Conservation (phyloP, 306 rosid genomes). For the Spatholobus suberectus region DNA sequence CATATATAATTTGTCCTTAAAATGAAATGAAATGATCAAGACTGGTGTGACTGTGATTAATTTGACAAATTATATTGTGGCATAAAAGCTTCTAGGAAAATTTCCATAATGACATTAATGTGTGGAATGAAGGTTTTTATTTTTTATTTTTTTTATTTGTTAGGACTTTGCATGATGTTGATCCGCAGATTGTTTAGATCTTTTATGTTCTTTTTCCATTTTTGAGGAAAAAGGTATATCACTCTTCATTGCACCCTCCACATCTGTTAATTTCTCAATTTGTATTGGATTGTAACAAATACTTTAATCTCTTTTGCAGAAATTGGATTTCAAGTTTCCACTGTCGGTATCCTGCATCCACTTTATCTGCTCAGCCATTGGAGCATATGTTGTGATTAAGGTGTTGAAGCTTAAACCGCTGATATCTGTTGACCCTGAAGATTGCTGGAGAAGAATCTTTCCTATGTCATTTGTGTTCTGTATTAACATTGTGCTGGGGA, state of each 20-base stretch:
- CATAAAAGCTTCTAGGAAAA: not conserved
- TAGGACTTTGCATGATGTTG: not conserved
- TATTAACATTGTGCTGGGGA: constrained; percentile 90
- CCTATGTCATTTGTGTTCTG: constrained; percentile 98
- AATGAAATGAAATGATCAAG: not conserved
- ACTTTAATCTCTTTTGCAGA: constrained; percentile 53
- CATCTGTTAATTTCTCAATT: not conserved
- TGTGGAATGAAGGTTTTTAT: not conserved
- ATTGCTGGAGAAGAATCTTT: constrained; percentile 95
- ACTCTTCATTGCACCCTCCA: not conserved
- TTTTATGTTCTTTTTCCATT: constrained; percentile 3
- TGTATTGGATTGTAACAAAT: constrained; percentile 13
- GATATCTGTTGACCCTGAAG: constrained; percentile 81
- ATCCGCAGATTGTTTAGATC: not conserved
- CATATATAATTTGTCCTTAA: not conserved
- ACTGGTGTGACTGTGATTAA: not conserved
- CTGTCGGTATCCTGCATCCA: constrained; percentile 84
- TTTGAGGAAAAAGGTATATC: not conserved
- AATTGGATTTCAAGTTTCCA: constrained; percentile 96
- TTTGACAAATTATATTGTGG: not conserved
- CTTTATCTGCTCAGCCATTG: constrained; percentile 90
- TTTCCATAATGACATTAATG: not conserved
- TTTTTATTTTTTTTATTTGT: not conserved
- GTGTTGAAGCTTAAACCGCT: constrained; percentile 88
- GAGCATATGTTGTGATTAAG: constrained; percentile 77